Base-by-base conservation (phyloP, 768 basidiomycete genomes). In the Chalciporus sphaerocephalus region DNA sequence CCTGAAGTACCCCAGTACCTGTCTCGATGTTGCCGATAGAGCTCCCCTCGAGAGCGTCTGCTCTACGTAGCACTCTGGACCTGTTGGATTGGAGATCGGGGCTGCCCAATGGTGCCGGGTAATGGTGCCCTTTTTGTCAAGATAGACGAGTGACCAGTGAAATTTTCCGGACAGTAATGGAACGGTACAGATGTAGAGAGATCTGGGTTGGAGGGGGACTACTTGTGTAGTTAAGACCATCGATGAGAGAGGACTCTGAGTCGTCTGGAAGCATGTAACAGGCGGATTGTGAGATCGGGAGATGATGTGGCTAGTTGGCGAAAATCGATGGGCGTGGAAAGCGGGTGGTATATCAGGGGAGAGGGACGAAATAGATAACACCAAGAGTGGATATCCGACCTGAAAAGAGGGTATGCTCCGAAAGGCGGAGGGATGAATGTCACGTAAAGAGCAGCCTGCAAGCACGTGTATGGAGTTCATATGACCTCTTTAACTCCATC, bases 51-150 rank as follows among this genome's bases (percentile, higher is more conserved):
- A 48, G 25, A 56, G 49, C 8, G 55, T 34, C 38, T 59, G 54
- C 15, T 42, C 32, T 2, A 53, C 52, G 35, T 59, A 59, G 24
- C 45, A 45, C 42, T 59, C 57, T 32, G 47, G 44, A 10, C 48
- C 34, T 18, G 20, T 35, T 16, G 30, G 46, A 33, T 38, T 45
- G 23, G 42, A 11, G 4, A 50, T 40, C 36, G 38, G 44, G 24
- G 55, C 52, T 28, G 53, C 52, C 57, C 57, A 59, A 38, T 59
- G 57, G 33, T 59, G 57, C 33, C 55, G 43, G 24, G 48, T 53
- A 10, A 50, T 50, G 10, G 39, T 25, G 30, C 55, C 55, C 27
- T 23, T 32, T 7, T 44, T 27, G 40, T 52, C 48, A 10, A 55
- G 52, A 18, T 40, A 37, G 22, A 56, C 43, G 17, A 59, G 40